A percentile compares a stretch with the other conserved stretches of the same genome.
phyloP scores from a whole-genome alignment of 495 filamentous ascomycete genomes.

The Podospora comata region DNA sequence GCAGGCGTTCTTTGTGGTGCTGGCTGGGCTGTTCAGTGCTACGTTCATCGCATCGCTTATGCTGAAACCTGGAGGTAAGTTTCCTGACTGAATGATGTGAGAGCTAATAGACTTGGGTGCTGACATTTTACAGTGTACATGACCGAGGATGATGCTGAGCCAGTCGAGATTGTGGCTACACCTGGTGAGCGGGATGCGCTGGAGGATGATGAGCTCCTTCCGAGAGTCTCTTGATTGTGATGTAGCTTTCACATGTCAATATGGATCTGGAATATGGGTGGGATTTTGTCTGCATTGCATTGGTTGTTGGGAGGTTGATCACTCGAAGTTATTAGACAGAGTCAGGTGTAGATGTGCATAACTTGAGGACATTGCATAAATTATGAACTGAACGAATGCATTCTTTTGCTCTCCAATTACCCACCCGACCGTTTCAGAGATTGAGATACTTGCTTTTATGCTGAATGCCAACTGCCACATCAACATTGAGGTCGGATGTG shows the following conservation, averaged over 20 bases:
- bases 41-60: conserved; percentile 65
- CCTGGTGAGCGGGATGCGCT: conserved; percentile 18
- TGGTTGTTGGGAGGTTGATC: background rate
- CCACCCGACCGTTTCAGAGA: background rate
- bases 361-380: background rate
- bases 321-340: background rate
- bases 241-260: background rate
- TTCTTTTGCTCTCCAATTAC: background rate
- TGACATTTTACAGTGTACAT: conserved; percentile 28
- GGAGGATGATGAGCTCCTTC: conserved; percentile 33
- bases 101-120: background rate
- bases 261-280: background rate
- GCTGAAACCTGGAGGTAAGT: conserved; percentile 69
- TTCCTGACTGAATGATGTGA: background rate
- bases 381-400: background rate
- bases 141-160: conserved; percentile 20
- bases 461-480: background rate
- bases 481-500: background rate
- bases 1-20: conserved; percentile 76
- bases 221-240: conserved; percentile 10
- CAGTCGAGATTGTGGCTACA: background rate
- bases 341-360: background rate
- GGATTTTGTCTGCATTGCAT: conserved; percentile 1
- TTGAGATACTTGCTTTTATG: background rate
- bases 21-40: conserved; percentile 63